These are phyloP conservation scores for Heliamphora exappendiculata DNA, from an alignment of 148 eudicot genomes.

Conservation along the genomic window DNA sequence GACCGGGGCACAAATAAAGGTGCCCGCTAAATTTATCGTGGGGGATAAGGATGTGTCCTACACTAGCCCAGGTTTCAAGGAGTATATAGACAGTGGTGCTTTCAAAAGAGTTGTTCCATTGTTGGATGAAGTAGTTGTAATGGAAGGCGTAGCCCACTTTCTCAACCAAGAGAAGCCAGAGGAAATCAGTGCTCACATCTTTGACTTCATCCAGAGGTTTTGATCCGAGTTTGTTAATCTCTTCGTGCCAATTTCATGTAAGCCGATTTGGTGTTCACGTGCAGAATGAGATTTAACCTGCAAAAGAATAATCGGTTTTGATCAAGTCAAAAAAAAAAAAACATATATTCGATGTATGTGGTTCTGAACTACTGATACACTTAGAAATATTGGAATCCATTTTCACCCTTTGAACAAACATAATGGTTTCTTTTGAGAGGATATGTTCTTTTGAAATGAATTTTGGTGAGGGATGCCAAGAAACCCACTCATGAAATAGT, in stretches of 20 bases:
- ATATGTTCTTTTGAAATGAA: no score
- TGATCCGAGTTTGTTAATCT: not conserved
- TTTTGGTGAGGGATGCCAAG: no score
- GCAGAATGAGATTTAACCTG: not conserved
- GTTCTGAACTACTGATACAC: not conserved
- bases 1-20: constrained; percentile 49
- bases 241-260: not conserved
- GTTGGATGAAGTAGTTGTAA: constrained; percentile 44
- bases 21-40: constrained; percentile 49
- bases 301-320: not conserved
- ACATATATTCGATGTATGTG: no score
- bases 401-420: not conserved
- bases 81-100: constrained; percentile 38
- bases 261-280: not conserved
- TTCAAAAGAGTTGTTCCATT: constrained; percentile 43
- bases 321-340: not conserved
- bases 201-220: constrained; percentile 41
- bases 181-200: constrained; percentile 43
- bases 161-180: constrained; percentile 52
- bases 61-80: constrained; percentile 34
- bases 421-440: not conserved
- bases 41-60: constrained; percentile 47
- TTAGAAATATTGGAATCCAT: not conserved
- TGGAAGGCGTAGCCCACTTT: constrained; percentile 62
- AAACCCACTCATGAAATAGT: no score